A percentile compares a stretch with the other conserved stretches of the same genome.
phyloP scores from a whole-genome alignment of 2,329 filamentous ascomycete species.

The Aureobasidium melanogenum region DNA sequence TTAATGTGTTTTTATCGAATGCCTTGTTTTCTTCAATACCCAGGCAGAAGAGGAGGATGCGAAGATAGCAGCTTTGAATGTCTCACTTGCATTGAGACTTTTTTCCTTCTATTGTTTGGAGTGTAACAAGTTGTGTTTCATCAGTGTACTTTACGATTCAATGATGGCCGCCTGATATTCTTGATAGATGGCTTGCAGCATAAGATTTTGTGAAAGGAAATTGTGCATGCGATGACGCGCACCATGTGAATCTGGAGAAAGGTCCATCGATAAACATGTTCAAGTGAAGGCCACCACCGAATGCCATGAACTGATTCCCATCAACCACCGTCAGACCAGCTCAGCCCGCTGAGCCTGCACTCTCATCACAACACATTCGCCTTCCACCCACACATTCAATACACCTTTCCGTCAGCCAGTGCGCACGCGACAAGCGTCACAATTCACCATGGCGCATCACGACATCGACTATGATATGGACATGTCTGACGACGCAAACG shows the following conservation, averaged over 20 bases:
- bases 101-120: no score
- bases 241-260: not conserved
- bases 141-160: no score
- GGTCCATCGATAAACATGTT: not conserved
- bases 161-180: no score
- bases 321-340: not conserved
- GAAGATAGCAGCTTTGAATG: not conserved
- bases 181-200: no score
- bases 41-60: conserved; percentile 1
- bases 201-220: no score
- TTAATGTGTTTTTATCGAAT: conserved; percentile 1
- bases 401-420: not conserved
- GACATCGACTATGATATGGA: conserved; percentile 16
- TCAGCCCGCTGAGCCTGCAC: not conserved
- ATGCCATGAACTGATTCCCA: not conserved
- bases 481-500: conserved; percentile 12
- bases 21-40: conserved; percentile 6
- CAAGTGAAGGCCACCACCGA: not conserved
- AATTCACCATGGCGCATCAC: not conserved
- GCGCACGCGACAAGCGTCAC: not conserved
- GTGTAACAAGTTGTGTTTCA: no score
- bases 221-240: not conserved
- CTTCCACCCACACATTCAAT: not conserved
- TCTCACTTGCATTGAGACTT: not conserved
- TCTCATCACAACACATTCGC: not conserved